These are phyloP conservation scores for Colletotrichum chrysophilum DNA, from an alignment of 2,329 filamentous ascomycete species.

Conservation along the genomic window DNA sequence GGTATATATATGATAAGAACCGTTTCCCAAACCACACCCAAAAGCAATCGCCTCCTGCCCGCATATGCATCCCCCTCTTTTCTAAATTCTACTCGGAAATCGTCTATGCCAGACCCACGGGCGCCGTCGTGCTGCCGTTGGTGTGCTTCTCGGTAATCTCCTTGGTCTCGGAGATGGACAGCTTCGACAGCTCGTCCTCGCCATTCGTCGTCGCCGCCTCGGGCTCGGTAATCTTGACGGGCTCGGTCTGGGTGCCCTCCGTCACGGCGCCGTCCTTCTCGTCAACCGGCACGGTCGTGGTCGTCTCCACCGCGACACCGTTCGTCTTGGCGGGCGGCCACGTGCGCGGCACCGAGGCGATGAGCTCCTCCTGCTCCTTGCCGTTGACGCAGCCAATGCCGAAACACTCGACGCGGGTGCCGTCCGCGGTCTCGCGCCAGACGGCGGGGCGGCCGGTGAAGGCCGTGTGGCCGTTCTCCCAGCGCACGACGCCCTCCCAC, in stretches of 20 bases:
- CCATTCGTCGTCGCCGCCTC: slow-evolving; percentile 27
- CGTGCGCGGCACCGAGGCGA: slow-evolving; percentile 57
- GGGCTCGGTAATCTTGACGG: slow-evolving; percentile 31
- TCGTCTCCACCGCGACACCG: not conserved
- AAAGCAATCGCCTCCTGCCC: not conserved
- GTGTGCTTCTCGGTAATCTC: slow-evolving; percentile 11
- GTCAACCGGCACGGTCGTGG: not conserved
- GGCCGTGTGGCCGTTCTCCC: slow-evolving; percentile 55
- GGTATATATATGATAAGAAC: slow-evolving; percentile 7
- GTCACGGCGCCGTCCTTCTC: slow-evolving; percentile 18
- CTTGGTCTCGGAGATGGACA: slow-evolving; percentile 29
- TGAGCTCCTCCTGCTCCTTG: slow-evolving; percentile 47
- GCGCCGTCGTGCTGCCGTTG: not conserved
- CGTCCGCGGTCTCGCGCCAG: slow-evolving; percentile 57
- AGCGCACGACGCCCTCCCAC: slow-evolving; percentile 54
- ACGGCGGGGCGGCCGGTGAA: slow-evolving; percentile 64
- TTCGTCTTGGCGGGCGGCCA: slow-evolving; percentile 32
- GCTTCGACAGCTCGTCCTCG: slow-evolving; percentile 33
- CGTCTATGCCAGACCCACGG: not conserved
- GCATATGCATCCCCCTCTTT: not conserved
- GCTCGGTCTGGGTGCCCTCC: slow-evolving; percentile 32
- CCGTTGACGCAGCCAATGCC: slow-evolving; percentile 55
- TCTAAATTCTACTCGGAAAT: not conserved
- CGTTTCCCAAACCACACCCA: not conserved
- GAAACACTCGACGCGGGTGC: slow-evolving; percentile 54